Percentiles rank a stretch among this genome's conserved stretches.
Conservation (phyloP, 768 basidiomycete species). For the Inosperma sp. region DNA sequence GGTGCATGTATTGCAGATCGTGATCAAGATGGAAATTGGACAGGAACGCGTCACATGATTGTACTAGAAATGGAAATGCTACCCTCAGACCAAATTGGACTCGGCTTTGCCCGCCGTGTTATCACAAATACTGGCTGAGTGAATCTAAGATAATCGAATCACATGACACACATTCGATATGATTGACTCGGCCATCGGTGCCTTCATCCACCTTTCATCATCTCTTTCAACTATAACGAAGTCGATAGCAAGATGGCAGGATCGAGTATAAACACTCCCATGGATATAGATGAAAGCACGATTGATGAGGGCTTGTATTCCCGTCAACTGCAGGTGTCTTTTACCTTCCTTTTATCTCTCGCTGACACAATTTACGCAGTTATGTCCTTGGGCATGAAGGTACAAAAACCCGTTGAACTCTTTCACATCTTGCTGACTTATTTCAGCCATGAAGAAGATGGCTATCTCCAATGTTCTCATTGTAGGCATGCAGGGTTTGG, state of each 20-base stretch:
- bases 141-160: no score
- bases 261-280: constrained; percentile 43
- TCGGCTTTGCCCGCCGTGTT: neutral
- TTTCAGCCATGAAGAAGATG: constrained; percentile 99
- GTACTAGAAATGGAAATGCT: constrained; percentile 3
- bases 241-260: constrained; percentile 39
- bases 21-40: neutral
- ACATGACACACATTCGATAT: constrained; percentile 19
- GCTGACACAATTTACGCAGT: constrained; percentile 26
- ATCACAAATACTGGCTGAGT: no score
- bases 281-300: constrained; percentile 83
- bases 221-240: constrained; percentile 1
- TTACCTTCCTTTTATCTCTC: constrained; percentile 1
- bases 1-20: neutral
- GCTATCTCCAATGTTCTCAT: constrained; percentile 92
- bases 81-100: neutral
- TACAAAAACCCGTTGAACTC: constrained; percentile 23
- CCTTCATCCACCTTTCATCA: constrained; percentile 12
- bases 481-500: constrained; percentile 86
- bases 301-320: constrained; percentile 95
- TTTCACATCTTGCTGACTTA: constrained; percentile 4
- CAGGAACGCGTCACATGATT: neutral
- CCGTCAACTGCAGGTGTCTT: constrained; percentile 73
- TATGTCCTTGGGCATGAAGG: constrained; percentile 98
- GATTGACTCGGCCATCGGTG: constrained; percentile 11